Percentiles rank a stretch among this genome's conserved stretches.
Evolutionary conservation across 2,329 filamentous ascomycete species (phyloP).

Genomic region (Colletotrichum noveboracense): DNA sequence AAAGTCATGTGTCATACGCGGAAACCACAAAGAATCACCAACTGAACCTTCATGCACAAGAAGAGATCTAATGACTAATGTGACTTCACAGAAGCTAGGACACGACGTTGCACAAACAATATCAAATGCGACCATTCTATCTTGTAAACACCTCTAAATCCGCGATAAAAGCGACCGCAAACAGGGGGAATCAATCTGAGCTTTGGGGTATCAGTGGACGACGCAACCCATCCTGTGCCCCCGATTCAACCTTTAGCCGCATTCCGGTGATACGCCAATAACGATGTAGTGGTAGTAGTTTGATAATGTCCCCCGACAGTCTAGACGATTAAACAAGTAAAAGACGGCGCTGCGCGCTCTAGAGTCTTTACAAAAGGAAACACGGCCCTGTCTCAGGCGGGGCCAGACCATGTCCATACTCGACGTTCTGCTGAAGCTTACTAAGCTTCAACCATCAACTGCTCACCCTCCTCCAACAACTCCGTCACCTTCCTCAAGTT

Average conservation of each 20-base stretch:
- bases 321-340: neutral
- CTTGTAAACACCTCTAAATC: neutral
- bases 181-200: neutral
- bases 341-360: neutral
- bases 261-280: neutral
- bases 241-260: neutral
- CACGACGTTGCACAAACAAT: too few species aligned
- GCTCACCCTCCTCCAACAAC: conserved; percentile 91
- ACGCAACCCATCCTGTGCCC: neutral
- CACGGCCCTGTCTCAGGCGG: neutral
- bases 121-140: neutral
- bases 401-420: neutral
- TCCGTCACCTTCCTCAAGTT: conserved; percentile 87
- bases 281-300: neutral
- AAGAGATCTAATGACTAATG: too few species aligned
- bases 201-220: neutral
- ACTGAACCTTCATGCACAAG: neutral
- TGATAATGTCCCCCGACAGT: neutral
- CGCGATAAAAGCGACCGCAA: neutral
- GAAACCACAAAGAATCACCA: neutral
- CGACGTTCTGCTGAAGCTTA: neutral
- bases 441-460: conserved; percentile 74
- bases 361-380: neutral
- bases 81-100: too few species aligned
- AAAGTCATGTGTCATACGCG: neutral